These are phyloP conservation scores for Nakaseomyces delphensis DNA, from an alignment of 1,139 yeast species.

Conservation along the genomic window DNA sequence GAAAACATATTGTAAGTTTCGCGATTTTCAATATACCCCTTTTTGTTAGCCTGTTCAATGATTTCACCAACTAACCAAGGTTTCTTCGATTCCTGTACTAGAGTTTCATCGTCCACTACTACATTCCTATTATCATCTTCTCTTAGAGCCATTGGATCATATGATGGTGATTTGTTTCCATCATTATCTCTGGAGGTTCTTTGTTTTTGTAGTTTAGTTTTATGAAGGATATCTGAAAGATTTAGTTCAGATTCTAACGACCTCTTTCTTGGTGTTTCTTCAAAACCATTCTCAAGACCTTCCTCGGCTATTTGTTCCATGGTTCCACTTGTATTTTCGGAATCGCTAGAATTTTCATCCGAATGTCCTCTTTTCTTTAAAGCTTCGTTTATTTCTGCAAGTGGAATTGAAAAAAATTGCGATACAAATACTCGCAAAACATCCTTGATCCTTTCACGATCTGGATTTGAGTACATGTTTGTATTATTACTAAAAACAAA, in stretches of 20 bases:
- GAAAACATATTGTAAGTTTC: slow-evolving; percentile 68
- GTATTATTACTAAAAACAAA: slow-evolving; percentile 61
- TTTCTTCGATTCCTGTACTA: slow-evolving; percentile 28
- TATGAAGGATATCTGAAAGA: slow-evolving; percentile 64
- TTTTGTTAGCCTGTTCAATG: slow-evolving; percentile 39
- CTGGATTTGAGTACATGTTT: slow-evolving; percentile 70
- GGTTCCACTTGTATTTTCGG: slow-evolving; percentile 16
- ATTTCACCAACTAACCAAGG: slow-evolving; percentile 54
- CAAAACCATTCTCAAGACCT: slow-evolving; percentile 7
- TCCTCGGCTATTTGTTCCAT: slow-evolving; percentile 8
- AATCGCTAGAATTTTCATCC: slow-evolving; percentile 18
- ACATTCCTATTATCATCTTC: slow-evolving; percentile 13
- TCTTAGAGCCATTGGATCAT: slow-evolving; percentile 9
- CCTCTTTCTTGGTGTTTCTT: slow-evolving; percentile 35
- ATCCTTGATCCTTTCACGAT: slow-evolving; percentile 66
- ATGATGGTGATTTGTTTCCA: slow-evolving; percentile 12
- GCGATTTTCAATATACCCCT: slow-evolving; percentile 29
- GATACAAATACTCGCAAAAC: slow-evolving; percentile 57
- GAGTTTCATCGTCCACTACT: slow-evolving; percentile 29
- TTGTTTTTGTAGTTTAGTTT: slow-evolving; percentile 42
- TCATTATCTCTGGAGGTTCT: slow-evolving; percentile 34
- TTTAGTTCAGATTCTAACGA: slow-evolving; percentile 54
- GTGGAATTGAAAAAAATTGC: slow-evolving; percentile 25
- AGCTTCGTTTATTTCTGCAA: slow-evolving; percentile 31
- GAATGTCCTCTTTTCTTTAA: slow-evolving; percentile 23